phyloP scores from a whole-genome alignment of 2,329 filamentous ascomycete species.

The Canariomyces notabilis region DNA sequence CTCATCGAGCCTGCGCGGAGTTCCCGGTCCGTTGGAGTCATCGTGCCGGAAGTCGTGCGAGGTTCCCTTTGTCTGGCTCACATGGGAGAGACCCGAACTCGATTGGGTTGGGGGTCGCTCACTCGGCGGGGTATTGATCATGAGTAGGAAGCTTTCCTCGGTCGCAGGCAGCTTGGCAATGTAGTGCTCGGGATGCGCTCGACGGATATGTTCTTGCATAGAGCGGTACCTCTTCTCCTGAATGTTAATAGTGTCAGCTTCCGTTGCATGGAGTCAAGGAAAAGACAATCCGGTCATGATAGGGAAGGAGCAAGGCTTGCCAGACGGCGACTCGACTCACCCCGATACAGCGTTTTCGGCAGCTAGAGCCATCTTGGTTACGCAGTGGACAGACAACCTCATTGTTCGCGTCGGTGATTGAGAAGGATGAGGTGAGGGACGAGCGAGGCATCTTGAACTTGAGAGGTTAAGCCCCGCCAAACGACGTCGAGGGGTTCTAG shows the following conservation, averaged over 20 bases:
- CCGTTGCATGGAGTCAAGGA: background rate
- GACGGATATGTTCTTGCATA: constrained; percentile 98
- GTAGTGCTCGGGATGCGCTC: constrained; percentile 94
- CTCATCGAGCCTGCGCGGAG: constrained; percentile 66
- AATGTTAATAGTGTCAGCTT: constrained; percentile 19
- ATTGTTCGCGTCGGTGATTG: constrained; percentile 85
- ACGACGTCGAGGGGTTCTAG: constrained; percentile 29
- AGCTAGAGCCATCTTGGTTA: constrained; percentile 95
- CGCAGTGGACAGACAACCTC: constrained; percentile 94
- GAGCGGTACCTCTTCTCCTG: constrained; percentile 66
- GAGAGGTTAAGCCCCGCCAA: constrained; percentile 48
- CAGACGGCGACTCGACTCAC: constrained; percentile 65
- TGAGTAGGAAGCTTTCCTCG: constrained; percentile 93
- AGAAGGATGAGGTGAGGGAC: constrained; percentile 83
- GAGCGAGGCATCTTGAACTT: constrained; percentile 88
- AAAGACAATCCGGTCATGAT: constrained; percentile 4
- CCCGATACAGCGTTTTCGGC: constrained; percentile 94
- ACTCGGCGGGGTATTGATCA: constrained; percentile 84
- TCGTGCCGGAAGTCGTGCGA: constrained; percentile 63
- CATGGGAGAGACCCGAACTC: constrained; percentile 29
- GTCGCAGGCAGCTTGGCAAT: constrained; percentile 96
- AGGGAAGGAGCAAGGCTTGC: background rate
- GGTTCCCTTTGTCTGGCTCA: constrained; percentile 43
- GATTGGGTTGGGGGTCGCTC: constrained; percentile 32
- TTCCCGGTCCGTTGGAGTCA: constrained; percentile 60